Conservation (phyloP, 208 protist species). For the Leishmania gerbilli region DNA sequence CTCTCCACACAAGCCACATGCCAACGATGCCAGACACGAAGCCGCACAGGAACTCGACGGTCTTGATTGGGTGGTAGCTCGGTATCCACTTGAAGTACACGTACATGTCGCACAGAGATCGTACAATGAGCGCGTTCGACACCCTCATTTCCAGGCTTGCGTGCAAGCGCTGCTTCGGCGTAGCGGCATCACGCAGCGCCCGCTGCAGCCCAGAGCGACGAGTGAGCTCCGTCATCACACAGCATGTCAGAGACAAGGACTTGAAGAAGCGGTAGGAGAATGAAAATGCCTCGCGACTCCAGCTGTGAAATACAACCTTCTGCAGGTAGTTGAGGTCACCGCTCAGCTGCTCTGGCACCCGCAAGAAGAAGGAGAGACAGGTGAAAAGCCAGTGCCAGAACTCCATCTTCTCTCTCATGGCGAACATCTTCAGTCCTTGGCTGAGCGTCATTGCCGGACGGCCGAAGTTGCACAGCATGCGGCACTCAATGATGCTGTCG, state of each 20-base stretch:
- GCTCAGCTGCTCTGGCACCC: constrained; percentile 79
- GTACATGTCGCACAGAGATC: constrained; percentile 85
- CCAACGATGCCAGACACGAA: constrained; percentile 73
- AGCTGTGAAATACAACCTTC: constrained; percentile 75
- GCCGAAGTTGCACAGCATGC: constrained; percentile 90
- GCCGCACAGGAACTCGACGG: constrained; percentile 69
- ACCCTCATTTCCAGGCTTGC: constrained; percentile 40
- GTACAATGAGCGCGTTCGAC: constrained; percentile 59
- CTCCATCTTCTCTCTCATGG: constrained; percentile 27
- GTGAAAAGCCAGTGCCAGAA: constrained; percentile 59
- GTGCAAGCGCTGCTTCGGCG: constrained; percentile 25
- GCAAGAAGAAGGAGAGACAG: constrained; percentile 59
- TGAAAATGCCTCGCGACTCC: constrained; percentile 66
- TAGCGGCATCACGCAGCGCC: constrained; percentile 13
- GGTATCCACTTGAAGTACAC: constrained; percentile 93
- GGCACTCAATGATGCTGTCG: constrained; percentile 79
- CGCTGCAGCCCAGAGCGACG: constrained; percentile 22
- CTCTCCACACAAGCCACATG: constrained; percentile 80
- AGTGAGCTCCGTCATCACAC: constrained; percentile 55
- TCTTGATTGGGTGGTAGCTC: constrained; percentile 72
- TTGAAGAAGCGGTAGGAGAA: constrained; percentile 91
- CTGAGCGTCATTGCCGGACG: constrained; percentile 52
- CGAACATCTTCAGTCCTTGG: constrained; percentile 39
- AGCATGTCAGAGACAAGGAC: constrained; percentile 80
- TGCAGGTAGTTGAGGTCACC: constrained; percentile 87